Base-by-base conservation (phyloP, 2,329 filamentous ascomycete genomes). In the Tolypocladium sp. region DNA sequence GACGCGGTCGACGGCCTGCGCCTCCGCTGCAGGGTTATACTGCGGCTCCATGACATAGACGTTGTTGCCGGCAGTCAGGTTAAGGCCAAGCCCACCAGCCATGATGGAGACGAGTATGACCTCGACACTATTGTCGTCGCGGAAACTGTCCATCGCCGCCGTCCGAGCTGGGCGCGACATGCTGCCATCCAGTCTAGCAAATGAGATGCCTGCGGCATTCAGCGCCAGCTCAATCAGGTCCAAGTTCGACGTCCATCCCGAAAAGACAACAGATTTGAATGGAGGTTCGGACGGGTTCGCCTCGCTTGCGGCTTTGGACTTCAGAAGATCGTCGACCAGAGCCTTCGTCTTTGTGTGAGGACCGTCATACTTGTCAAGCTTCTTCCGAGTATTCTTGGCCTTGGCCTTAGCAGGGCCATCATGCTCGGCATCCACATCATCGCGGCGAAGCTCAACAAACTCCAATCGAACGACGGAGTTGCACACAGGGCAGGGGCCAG, bases 11-110 rank as follows among this genome's bases (percentile, higher is more conserved):
- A 97, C 83, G 2, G 94, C 94, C 74, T 99, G 94, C 6, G 92
- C 90, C 73, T 99, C 93, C 0, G 92, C 91, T 0, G 92, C 92
- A 0, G 94, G 94, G 68, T 99, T 99, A 77, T 93, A 99, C 70
- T 97, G 92, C 6, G 94, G 94, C 71, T 99, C 94, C 93, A 99
- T 97, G 67, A 97, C 89, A 71, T 94, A 97, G 17, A 95, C 93
- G 58, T 84, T 89, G 70, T 87, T 94, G 38, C 88, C 93, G 0
- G 90, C 81, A 0, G 92, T 97, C 58, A 97, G 78, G 69, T 97
- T 97, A 44, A 97, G 85, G 17, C 93, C 93, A 20, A 97, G 83
- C 22, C 94, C 93, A 63, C 93, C 94, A 0, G 93, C 93, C 69
- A 88, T 91, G 73, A 97, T 95, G 12, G 91, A 96, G 17, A 96